These are phyloP conservation scores for Cladorrhinum sp. DNA, from an alignment of 2,329 filamentous ascomycete species.

Conservation along the genomic window DNA sequence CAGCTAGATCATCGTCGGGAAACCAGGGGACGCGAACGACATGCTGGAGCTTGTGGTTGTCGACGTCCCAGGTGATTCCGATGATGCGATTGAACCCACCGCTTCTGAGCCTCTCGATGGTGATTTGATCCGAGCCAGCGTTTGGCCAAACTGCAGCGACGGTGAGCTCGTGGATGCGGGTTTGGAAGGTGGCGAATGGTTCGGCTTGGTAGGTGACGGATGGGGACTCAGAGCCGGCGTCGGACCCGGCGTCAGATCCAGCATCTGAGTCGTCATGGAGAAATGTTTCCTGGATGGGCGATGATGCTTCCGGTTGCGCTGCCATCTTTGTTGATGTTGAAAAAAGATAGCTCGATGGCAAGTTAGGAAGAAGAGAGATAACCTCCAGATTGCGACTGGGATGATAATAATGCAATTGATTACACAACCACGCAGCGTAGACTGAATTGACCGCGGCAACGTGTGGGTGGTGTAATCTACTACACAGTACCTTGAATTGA, in stretches of 20 bases:
- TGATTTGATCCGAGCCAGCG: neutral
- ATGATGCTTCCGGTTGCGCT: neutral
- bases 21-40: slow-evolving; percentile 5
- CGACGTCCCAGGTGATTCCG: neutral
- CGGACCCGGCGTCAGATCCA: neutral
- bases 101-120: neutral
- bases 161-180: neutral
- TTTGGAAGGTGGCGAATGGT: neutral
- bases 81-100: slow-evolving; percentile 10
- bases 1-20: slow-evolving; percentile 1
- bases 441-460: too few relatives aligned
- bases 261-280: neutral
- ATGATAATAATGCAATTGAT: too few relatives aligned
- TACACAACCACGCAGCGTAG: too few relatives aligned
- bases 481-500: too few relatives aligned
- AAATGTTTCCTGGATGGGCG: neutral
- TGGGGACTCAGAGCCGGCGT: neutral
- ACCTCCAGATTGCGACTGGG: too few relatives aligned
- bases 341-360: too few relatives aligned
- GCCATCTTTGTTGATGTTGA: too few relatives aligned
- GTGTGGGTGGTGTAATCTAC: too few relatives aligned
- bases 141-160: neutral
- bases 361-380: too few relatives aligned
- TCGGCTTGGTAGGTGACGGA: neutral
- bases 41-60: neutral